Evolutionary conservation across 108 stramenopile species (phyloP), one percentile per base, ranked within the genome.

Genomic region (Cyclotella kingstonii): DNA sequence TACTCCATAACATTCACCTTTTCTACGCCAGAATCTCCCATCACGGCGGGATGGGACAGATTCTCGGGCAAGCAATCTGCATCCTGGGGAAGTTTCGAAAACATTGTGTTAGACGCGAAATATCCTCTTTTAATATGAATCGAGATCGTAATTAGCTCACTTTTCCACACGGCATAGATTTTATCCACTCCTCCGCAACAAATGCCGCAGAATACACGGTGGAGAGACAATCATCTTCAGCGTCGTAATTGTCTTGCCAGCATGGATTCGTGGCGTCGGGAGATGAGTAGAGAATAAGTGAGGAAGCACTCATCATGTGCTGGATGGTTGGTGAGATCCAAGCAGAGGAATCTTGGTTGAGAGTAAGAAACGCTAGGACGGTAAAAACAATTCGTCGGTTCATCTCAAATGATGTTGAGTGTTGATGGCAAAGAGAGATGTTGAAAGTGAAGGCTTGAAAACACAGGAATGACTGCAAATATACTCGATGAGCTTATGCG

Each of bases 111-210:
- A n/a, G n/a, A n/a, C n/a, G n/a, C n/a, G n/a, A n/a, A n/a, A n/a
- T n/a, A n/a, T n/a, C n/a, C n/a, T n/a, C n/a, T n/a, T n/a, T n/a
- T n/a, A n/a, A n/a, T n/a, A n/a, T n/a, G n/a, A n/a, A n/a, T n/a
- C n/a, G n/a, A n/a, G n/a, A n/a, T n/a, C n/a, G n/a, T n/a, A n/a
- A n/a, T n/a, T n/a, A n/a, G n/a, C 52, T 53, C 33, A 53, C 52
- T 9, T 76, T 70, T 38, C 69, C 75, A 39, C 75, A 76, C 4
- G 69, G 69, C 69, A 76, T 51, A 21, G 63, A 65, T 49, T 76
- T 76, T 33, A 76, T 71, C 75, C 75, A 76, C 36, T 76, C 66
- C 34, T 76, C 69, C 5, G 75, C 69, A 34, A 76, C 69, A 50
- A 76, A 76, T 3, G 62, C 44, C 9, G 75, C 65, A 27, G 75